Evolutionary conservation across 768 basidiomycete genomes (phyloP).

Genomic region (Boletus coccyginus): DNA sequence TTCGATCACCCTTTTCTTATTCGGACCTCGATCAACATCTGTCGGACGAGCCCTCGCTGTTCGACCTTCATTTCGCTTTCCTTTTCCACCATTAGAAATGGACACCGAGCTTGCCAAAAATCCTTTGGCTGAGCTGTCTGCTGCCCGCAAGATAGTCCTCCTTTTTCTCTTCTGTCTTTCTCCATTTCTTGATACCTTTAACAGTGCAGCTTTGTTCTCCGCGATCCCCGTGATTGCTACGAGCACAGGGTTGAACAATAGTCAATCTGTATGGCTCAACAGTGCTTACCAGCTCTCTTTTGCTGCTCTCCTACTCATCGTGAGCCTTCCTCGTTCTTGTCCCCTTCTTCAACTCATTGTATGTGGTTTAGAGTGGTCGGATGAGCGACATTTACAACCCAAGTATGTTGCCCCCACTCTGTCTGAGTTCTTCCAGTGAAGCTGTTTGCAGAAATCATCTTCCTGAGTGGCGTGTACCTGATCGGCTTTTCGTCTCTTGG

Average conservation of each 20-base stretch:
- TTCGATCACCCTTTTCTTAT: too few relatives aligned
- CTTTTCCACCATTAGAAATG: background rate
- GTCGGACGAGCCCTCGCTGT: too few relatives aligned
- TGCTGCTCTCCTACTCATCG: background rate
- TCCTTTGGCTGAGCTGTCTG: background rate
- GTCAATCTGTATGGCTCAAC: background rate
- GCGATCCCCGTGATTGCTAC: background rate
- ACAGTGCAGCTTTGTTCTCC: background rate
- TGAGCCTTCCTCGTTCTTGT: background rate
- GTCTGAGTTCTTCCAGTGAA: background rate
- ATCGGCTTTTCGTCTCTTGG: background rate
- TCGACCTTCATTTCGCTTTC: too few relatives aligned
- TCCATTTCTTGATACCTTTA: background rate
- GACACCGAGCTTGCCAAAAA: background rate
- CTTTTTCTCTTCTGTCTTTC: background rate
- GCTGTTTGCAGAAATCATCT: background rate
- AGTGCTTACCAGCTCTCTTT: constrained; percentile 1
- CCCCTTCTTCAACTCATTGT: background rate
- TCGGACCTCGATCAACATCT: too few relatives aligned
- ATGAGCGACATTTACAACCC: background rate
- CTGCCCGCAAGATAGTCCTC: background rate
- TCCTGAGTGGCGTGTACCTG: background rate
- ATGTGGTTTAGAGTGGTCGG: background rate
- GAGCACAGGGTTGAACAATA: background rate
- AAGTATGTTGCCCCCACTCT: background rate